phyloP scores from a whole-genome alignment of 352 stramenopile genomes.

The Globisporangium rhizosaccharum region DNA sequence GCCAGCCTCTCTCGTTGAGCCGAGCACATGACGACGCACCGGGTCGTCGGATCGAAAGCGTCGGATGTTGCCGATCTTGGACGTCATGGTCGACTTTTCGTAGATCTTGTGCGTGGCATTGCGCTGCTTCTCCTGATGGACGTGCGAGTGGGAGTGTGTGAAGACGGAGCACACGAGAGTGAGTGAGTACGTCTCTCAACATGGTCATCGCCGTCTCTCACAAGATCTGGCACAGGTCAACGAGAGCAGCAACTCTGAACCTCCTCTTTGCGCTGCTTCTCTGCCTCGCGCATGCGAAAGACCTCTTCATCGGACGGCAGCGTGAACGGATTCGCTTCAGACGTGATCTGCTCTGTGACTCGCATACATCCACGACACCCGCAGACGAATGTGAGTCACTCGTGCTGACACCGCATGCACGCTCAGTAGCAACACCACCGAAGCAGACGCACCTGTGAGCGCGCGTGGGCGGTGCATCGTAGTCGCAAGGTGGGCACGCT shows the following conservation, averaged over 20 bases:
- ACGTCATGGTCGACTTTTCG: constrained; percentile 83
- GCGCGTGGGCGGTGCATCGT: constrained; percentile 15
- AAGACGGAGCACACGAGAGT: background rate
- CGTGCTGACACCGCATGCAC: no score
- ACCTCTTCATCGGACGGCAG: constrained; percentile 93
- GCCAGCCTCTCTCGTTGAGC: no score
- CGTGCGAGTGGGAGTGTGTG: background rate
- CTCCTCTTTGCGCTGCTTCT: constrained; percentile 84
- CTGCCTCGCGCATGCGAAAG: constrained; percentile 90
- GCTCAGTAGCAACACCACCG: background rate
- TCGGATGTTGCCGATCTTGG: constrained; percentile 76
- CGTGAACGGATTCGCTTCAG: constrained; percentile 86
- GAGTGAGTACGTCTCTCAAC: background rate
- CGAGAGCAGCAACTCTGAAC: constrained; percentile 4
- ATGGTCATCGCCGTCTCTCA: background rate
- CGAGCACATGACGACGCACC: constrained; percentile 19
- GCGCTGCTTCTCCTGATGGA: constrained; percentile 45
- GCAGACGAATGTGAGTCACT: no score
- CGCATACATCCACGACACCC: background rate
- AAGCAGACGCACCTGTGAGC: constrained; percentile 11
- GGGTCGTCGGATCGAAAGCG: constrained; percentile 62
- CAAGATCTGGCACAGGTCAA: background rate
- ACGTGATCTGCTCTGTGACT: constrained; percentile 26
- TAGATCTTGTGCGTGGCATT: constrained; percentile 82
- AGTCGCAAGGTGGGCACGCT: background rate